A percentile compares a stretch with the other conserved stretches of the same genome.
Conservation (phyloP, 176 grass and related monocot genomes). For the Leersia perrieri region DNA sequence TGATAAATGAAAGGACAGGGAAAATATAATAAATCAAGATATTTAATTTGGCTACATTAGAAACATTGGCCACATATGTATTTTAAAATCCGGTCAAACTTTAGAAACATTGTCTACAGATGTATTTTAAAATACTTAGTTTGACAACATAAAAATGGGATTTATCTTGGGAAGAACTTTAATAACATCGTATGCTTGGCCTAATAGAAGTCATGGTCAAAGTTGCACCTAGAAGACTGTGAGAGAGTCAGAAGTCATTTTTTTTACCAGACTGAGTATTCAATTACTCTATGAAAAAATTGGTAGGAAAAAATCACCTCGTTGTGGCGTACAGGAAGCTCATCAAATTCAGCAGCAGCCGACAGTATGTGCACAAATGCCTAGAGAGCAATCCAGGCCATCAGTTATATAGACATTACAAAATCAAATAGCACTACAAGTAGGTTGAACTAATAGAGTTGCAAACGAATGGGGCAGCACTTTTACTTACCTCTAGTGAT, state of each 20-base stretch:
- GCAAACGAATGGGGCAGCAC: slow-evolving; percentile 8
- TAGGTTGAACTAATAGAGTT: slow-evolving; percentile 12
- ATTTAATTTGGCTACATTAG: background rate
- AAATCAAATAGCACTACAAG: slow-evolving; percentile 22
- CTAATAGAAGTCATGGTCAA: background rate
- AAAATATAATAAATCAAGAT: background rate
- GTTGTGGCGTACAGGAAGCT: slow-evolving; percentile 96
- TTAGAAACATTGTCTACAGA: background rate
- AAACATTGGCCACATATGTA: background rate
- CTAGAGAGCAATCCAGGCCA: slow-evolving; percentile 37
- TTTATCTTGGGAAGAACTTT: background rate
- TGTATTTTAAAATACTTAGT: background rate
- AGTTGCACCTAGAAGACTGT: background rate
- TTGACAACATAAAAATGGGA: background rate
- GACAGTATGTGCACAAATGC: slow-evolving; percentile 87
- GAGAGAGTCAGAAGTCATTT: background rate
- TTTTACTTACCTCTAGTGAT: slow-evolving; percentile 77
- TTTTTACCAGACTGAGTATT: background rate
- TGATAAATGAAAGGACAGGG: background rate
- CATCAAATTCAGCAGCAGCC: slow-evolving; percentile 83
- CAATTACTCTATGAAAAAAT: background rate
- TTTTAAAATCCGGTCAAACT: background rate
- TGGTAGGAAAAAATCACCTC: slow-evolving; percentile 55
- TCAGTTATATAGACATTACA: slow-evolving; percentile 21
- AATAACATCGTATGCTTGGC: background rate